phyloP scores from a whole-genome alignment of 2,329 filamentous ascomycete genomes.

The Arachnomyces sp. region DNA sequence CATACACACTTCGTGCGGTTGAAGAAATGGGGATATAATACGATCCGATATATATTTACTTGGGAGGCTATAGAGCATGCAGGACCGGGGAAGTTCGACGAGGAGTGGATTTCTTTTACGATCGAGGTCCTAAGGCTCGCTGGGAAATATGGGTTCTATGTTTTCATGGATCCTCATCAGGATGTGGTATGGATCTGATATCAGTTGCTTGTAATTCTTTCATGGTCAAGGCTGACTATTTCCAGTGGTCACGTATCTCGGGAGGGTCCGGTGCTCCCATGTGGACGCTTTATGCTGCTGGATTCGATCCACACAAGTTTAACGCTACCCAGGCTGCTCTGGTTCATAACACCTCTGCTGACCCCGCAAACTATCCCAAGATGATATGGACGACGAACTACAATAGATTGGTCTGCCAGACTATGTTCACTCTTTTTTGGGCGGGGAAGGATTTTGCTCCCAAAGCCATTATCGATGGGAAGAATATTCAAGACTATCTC shows the following conservation, averaged over 20 bases:
- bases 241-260: conserved; percentile 82
- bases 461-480: conserved; percentile 86
- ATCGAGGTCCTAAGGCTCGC: conserved; percentile 75
- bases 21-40: conserved; percentile 88
- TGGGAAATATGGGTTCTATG: conserved; percentile 84
- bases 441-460: conserved; percentile 85
- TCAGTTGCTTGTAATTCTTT: not conserved
- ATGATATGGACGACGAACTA: conserved; percentile 99
- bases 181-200: conserved; percentile 62
- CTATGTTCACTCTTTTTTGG: conserved; percentile 92
- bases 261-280: conserved; percentile 92
- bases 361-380: conserved; percentile 81
- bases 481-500: conserved; percentile 94
- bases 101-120: conserved; percentile 86
- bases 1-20: conserved; percentile 78
- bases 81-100: conserved; percentile 85
- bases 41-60: conserved; percentile 91
- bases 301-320: conserved; percentile 79
- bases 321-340: conserved; percentile 80
- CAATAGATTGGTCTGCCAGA: conserved; percentile 72
- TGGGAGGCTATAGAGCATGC: conserved; percentile 98
- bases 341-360: conserved; percentile 86
- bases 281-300: conserved; percentile 95
- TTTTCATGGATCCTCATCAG: conserved; percentile 99
- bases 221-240: conserved; percentile 9